Evolutionary conservation across 2,329 filamentous ascomycete species (phyloP).

Genomic region (Colletotrichum gigasporum): DNA sequence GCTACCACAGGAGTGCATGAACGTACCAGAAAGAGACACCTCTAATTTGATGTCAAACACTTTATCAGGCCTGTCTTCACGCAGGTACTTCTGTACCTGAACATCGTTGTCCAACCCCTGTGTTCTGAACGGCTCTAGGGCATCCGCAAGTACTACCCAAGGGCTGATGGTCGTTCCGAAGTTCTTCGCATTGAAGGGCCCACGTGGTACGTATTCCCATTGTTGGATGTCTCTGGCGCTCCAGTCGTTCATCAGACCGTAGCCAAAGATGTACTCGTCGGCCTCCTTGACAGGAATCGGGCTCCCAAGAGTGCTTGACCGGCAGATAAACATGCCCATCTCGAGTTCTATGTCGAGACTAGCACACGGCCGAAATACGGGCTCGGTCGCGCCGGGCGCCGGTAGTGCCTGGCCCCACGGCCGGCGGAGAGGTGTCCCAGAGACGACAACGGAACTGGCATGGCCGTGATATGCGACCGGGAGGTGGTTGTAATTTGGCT

Average conservation of each 20-base stretch:
- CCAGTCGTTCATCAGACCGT: constrained; percentile 74
- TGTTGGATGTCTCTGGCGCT: constrained; percentile 69
- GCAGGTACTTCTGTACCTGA: constrained; percentile 54
- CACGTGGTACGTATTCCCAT: constrained; percentile 69
- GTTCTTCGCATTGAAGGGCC: constrained; percentile 70
- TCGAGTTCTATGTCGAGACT: constrained; percentile 82
- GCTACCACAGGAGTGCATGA: neutral
- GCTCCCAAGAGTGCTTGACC: constrained; percentile 70
- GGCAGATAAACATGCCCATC: constrained; percentile 78
- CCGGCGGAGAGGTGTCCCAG: constrained; percentile 71
- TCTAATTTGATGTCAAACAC: constrained; percentile 49
- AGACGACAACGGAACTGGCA: constrained; percentile 75
- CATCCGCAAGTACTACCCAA: constrained; percentile 70
- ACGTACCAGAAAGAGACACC: constrained; percentile 50
- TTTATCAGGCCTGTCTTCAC: constrained; percentile 57
- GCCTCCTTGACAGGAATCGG: constrained; percentile 73
- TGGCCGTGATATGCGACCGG: constrained; percentile 80
- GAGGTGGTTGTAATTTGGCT: constrained; percentile 78
- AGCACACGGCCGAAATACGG: constrained; percentile 67
- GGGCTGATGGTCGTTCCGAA: constrained; percentile 68
- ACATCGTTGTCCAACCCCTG: constrained; percentile 42
- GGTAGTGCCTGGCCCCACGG: constrained; percentile 67
- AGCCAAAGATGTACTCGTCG: constrained; percentile 76
- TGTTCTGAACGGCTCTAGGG: constrained; percentile 48
- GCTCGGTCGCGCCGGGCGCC: constrained; percentile 55